Percentiles rank a stretch among this genome's conserved stretches.
phyloP scores from a whole-genome alignment of 2,329 filamentous ascomycete genomes.

The Stachybotrys elegans region DNA sequence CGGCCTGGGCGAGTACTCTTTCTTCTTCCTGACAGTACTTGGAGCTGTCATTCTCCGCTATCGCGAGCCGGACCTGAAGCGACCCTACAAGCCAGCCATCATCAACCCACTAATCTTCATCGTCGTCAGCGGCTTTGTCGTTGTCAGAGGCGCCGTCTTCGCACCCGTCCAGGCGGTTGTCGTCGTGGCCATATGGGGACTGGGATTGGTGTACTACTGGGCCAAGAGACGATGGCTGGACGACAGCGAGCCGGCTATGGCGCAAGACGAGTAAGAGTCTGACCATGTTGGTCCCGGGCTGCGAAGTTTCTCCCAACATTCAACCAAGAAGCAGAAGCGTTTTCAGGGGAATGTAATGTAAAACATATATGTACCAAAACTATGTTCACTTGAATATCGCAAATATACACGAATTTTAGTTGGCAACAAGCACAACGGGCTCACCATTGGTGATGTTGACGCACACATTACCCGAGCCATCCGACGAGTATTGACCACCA shows the following conservation, averaged over 20 bases:
- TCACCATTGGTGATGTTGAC: conserved; percentile 34
- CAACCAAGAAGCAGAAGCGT: no score
- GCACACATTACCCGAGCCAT: conserved; percentile 35
- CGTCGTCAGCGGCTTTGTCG: conserved; percentile 55
- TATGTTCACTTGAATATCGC: background rate
- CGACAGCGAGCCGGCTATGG: no score
- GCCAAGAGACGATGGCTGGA: conserved; percentile 2
- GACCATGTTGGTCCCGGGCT: background rate
- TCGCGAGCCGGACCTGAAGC: conserved; percentile 46
- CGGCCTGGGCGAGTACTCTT: conserved; percentile 55
- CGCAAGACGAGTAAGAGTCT: no score
- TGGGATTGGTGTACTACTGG: conserved; percentile 41
- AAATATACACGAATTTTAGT: background rate
- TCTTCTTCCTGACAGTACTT: conserved; percentile 59
- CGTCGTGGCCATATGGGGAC: conserved; percentile 43
- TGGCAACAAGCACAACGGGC: conserved; percentile 32
- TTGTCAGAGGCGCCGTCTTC: conserved; percentile 54
- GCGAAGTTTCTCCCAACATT: no score
- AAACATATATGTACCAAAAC: background rate
- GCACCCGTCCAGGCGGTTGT: conserved; percentile 49
- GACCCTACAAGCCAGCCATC: conserved; percentile 52
- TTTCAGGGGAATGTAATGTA: no score
- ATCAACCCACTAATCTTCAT: conserved; percentile 48
- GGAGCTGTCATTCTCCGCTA: conserved; percentile 52
- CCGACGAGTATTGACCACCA: conserved; percentile 27